phyloP scores from a whole-genome alignment of 306 rosid genomes.

The Prunus persica region DNA sequence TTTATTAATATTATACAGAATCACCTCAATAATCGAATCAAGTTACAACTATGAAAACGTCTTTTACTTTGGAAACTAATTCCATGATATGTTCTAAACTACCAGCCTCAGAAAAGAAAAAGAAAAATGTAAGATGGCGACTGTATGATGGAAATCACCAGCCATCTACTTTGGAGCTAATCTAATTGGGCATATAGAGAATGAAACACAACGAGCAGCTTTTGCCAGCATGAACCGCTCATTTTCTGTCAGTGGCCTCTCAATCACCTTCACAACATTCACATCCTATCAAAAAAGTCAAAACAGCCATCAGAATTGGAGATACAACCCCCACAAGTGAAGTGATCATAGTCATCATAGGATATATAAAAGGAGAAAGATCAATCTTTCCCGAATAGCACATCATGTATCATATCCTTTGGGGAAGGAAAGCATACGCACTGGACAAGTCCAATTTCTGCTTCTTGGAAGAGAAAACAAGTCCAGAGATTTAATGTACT shows the following conservation, averaged over 20 bases:
- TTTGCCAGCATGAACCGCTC: constrained; percentile 92
- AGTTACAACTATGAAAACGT: too few species aligned
- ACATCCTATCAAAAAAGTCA: constrained; percentile 54
- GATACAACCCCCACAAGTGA: not conserved
- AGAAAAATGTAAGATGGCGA: not conserved
- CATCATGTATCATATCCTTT: not conserved
- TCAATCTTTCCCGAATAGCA: too few species aligned
- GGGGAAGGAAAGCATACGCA: not conserved
- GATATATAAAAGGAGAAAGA: too few species aligned
- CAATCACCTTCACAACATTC: constrained; percentile 85
- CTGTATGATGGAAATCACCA: not conserved
- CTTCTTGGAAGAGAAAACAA: not conserved
- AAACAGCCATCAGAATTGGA: constrained; percentile 2
- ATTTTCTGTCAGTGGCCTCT: constrained; percentile 79
- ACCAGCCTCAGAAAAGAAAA: constrained; percentile 1
- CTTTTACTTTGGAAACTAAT: not conserved
- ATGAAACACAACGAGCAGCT: constrained; percentile 97
- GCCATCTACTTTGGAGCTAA: constrained; percentile 68
- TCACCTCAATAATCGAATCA: too few species aligned
- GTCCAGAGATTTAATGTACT: not conserved
- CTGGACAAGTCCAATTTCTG: not conserved
- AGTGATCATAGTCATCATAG: too few species aligned
- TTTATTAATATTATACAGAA: too few species aligned
- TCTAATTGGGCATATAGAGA: constrained; percentile 79
- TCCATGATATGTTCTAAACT: too few species aligned